phyloP scores from a whole-genome alignment of 2,329 filamentous ascomycete genomes.

The Cryphonectria naterciae region DNA sequence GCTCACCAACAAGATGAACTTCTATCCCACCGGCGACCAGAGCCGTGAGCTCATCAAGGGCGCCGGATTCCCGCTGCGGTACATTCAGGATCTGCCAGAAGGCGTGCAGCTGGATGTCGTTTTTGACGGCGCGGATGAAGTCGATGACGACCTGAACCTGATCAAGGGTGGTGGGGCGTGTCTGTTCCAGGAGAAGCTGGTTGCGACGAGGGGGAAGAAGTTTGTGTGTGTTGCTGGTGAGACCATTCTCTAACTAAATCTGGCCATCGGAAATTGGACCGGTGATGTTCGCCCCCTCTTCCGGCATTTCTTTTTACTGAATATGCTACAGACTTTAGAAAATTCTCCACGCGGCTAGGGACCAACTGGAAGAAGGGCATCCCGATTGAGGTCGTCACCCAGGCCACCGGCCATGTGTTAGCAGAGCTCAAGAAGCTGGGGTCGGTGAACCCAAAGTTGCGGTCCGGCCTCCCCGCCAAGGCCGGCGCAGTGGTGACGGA shows the following conservation, averaged over 20 bases:
- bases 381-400: constrained; percentile 90
- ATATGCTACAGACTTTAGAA: constrained; percentile 74
- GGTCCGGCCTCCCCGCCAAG: constrained; percentile 75
- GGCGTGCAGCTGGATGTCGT: constrained; percentile 75
- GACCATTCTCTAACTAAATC: constrained; percentile 33
- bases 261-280: no score
- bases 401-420: constrained; percentile 79
- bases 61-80: constrained; percentile 76
- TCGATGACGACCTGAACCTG: constrained; percentile 91
- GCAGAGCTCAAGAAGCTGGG: constrained; percentile 74
- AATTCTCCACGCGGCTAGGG: constrained; percentile 76
- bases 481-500: constrained; percentile 81
- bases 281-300: not conserved
- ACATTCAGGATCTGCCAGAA: constrained; percentile 72
- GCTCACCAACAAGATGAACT: constrained; percentile 70
- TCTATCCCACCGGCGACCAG: constrained; percentile 91
- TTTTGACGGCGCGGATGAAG: constrained; percentile 97
- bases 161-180: constrained; percentile 99
- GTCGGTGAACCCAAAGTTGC: constrained; percentile 69
- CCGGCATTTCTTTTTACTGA: not conserved
- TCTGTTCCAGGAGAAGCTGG: constrained; percentile 95
- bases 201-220: constrained; percentile 80
- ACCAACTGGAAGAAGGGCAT: constrained; percentile 80
- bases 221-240: constrained; percentile 85
- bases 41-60: constrained; percentile 83